Base-by-base conservation (phyloP, 139 green algal genomes). In the Astrephomene gubernaculifera region DNA sequence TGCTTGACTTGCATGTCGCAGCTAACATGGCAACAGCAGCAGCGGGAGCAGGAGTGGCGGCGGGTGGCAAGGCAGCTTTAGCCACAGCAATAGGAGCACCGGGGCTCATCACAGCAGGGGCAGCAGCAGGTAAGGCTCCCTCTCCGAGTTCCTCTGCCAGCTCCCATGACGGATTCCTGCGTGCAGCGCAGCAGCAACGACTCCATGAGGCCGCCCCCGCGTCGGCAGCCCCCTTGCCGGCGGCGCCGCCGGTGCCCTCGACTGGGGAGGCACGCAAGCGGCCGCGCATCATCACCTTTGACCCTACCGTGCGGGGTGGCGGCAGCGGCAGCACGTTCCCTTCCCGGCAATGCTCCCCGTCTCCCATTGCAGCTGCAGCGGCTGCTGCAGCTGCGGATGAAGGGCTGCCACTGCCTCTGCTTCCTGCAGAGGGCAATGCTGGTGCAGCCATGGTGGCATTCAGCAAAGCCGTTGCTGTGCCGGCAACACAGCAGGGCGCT, bases 221-320 rank as follows among this genome's bases (percentile, higher is more conserved):
- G 8, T 0, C 44, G 41, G 22, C 70, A 39, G 33, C 70, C 14
- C 39, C 14, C 33, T 21, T 29, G 14, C 14, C 65, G 7, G 65
- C 65, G 4, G 14, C 33, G 63, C 79, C 52, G n/a, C 9, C 0
- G 36, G 6, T 10, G 17, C 17, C 36, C 35, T 6, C 36, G 12
- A 2, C 65, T 0, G 54, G 36, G 9, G 36, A 7, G 6, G 63
- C 8, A 9, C 43, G 61, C 5, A 84, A 84, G 63, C 74, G 73
- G 12, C 72, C 61, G 38, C 63, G 70, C 44, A 76, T 76, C 65
- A 78, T 82, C 41, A 82, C 82, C 7, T 73, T 73, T 35, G 82
- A n/a, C n/a, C n/a, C 57, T 7, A 71, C 53, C 9, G 49, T 60
- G 45, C n/a, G 35, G 36, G 36, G n/a, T 35, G 8, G 43, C 79